Base-by-base conservation (phyloP, 495 filamentous ascomycete species). In the Annulohypoxylon nitens region DNA sequence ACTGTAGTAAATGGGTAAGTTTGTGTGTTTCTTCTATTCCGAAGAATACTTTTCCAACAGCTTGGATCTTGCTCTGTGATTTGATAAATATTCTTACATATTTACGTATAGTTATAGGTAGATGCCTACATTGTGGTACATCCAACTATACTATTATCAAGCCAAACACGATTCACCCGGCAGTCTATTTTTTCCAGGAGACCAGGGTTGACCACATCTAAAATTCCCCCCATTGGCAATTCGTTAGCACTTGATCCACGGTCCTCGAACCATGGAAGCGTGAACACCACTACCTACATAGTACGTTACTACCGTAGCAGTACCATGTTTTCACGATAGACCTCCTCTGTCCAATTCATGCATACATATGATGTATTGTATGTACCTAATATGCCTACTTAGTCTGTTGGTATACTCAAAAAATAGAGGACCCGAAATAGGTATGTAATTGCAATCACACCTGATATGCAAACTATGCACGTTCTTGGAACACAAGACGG, bases 381-480 rank as follows among this genome's bases (percentile, higher is more conserved):
- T 23, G 16, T 50, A 50, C 45, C 5, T 50, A 50, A 7, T 11
- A 50, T 50, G 20, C 45, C 20, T 50, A 23, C 16, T 20, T 50
- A 50, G n/a, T 8, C 39, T 4, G 12, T 4, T 43, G 4, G 48
- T 51, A 51, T 51, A 51, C 10, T 51, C n/a, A 23, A 37, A 37
- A 14, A 55, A 36, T 2, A 64, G n/a, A 63, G 58, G 60, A 63
- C 34, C 63, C 69, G 33, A 67, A 67, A 72, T 58, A 67, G 62
- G 71, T 68, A 71, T 75, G 67, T 70, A 64, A 75, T 71, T 57
- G 47, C 59, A 75, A 75, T 75, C 67, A 70, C 67, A 75, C 72
- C 67, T 64, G 62, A 70, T 74, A 58, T 64, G 72, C 72, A 75
- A 68, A 67, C 67, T 67, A 70, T 74, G 71, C 67, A 74, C 43